These are phyloP conservation scores for Hanseniaspora mollemarum DNA, from an alignment of 805 yeast genomes.

Conservation along the genomic window DNA sequence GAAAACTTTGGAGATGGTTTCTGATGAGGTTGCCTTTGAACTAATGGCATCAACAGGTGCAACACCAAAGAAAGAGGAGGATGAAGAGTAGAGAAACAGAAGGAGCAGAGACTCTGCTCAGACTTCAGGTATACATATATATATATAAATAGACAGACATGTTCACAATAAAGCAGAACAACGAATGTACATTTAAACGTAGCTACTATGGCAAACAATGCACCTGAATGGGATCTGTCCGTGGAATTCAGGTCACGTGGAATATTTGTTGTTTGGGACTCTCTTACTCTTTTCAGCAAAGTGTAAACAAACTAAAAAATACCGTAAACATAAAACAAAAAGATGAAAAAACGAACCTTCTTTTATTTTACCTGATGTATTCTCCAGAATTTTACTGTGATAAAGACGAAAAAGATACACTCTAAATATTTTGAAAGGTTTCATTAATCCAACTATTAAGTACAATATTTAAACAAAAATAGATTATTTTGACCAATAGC, in stretches of 20 bases:
- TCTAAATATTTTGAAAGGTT: not conserved
- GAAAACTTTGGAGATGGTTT: conserved; percentile 42
- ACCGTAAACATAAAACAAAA: not conserved
- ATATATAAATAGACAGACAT: not conserved
- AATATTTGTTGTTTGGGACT: not conserved
- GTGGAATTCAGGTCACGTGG: too few relatives aligned
- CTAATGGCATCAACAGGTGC: conserved; percentile 6
- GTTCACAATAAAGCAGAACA: not conserved
- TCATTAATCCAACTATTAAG: too few relatives aligned
- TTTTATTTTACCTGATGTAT: too few relatives aligned
- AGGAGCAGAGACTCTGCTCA: too few relatives aligned
- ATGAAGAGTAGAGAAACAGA: not conserved
- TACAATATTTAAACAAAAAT: too few relatives aligned
- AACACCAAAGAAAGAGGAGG: not conserved
- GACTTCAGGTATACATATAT: not conserved
- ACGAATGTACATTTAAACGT: too few relatives aligned
- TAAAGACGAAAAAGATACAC: too few relatives aligned
- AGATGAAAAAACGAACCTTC: too few relatives aligned
- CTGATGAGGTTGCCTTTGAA: conserved; percentile 7
- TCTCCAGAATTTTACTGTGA: too few relatives aligned
- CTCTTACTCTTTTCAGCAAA: not conserved
- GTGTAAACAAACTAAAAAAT: not conserved
- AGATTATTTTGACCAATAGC: not conserved
- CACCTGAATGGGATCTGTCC: too few relatives aligned
- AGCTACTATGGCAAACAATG: too few relatives aligned